Percentiles rank a stretch among this genome's conserved stretches.
Conservation (phyloP, 2,329 filamentous ascomycete genomes). For the Beauveria caledonica region DNA sequence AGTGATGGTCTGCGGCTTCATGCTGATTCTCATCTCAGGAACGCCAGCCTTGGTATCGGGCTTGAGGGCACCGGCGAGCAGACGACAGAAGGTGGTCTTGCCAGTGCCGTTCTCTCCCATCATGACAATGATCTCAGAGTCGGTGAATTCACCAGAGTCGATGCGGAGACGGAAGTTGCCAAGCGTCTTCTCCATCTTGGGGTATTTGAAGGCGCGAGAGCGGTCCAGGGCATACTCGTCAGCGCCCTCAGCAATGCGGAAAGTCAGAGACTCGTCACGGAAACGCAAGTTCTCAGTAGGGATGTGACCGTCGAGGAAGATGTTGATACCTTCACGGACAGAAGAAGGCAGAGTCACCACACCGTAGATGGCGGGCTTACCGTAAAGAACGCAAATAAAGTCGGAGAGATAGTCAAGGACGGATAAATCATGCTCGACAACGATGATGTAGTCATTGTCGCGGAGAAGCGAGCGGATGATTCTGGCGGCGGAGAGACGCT, state of each 20-base stretch:
- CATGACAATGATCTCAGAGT: slow-evolving; percentile 98
- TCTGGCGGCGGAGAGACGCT: slow-evolving; percentile 84
- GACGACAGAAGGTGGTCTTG: slow-evolving; percentile 97
- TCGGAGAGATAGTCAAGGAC: slow-evolving; percentile 98
- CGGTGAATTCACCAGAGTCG: slow-evolving; percentile 80
- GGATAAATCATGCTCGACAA: slow-evolving; percentile 98
- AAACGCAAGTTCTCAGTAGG: slow-evolving; percentile 98
- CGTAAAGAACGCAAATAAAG: slow-evolving; percentile 96
- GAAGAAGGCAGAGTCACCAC: slow-evolving; percentile 93
- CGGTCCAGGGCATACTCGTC: slow-evolving; percentile 86
- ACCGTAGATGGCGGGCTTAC: slow-evolving; percentile 90
- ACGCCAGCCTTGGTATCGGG: slow-evolving; percentile 73
- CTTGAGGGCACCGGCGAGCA: slow-evolving; percentile 88
- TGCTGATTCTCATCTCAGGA: slow-evolving; percentile 92
- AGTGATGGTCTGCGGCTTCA: slow-evolving; percentile 99
- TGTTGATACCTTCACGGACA: slow-evolving; percentile 97
- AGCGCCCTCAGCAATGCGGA: slow-evolving; percentile 82
- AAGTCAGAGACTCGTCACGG: slow-evolving; percentile 92
- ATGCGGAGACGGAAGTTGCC: slow-evolving; percentile 80
- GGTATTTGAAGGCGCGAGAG: slow-evolving; percentile 78
- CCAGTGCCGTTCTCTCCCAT: slow-evolving; percentile 99
- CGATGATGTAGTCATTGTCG: slow-evolving; percentile 91
- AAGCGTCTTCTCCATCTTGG: slow-evolving; percentile 85
- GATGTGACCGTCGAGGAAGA: slow-evolving; percentile 96
- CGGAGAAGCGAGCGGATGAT: slow-evolving; percentile 87